Base-by-base conservation (phyloP, 768 basidiomycete species). In the Serendipita sp. region DNA sequence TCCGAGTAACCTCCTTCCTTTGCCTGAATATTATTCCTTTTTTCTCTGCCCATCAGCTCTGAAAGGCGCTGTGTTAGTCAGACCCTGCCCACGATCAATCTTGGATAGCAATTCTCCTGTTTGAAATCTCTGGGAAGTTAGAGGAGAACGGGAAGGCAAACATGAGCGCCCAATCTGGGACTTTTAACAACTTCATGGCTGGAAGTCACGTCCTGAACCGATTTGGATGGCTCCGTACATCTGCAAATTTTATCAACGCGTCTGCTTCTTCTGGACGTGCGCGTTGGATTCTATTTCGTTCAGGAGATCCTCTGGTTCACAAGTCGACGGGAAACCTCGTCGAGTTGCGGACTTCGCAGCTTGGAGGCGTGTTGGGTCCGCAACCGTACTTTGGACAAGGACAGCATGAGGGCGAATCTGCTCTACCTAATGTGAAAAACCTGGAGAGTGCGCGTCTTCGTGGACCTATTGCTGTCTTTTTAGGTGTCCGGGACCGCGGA, bases 131-230 rank as follows among this genome's bases (percentile, higher is more conserved):
- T 38, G 38, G 38, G 38, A 14, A 38, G 1, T 14, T 38, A n/a
- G n/a, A n/a, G 38, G 38, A 14, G 38, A 48, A 48, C 7, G 45
- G 45, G n/a, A n/a, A 48, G 26, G 45, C 9, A 20, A 38, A 5
- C 45, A 48, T 48, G 45, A 48, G 45, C 26, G 45, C 7, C 45
- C 20, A 48, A 38, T 38, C 45, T 48, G n/a, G 45, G 5, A 58
- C 53, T 22, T 31, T 38, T 24, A 58, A 75, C 28, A 80, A 81
- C 65, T 81, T 81, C 71, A 70, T 80, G 66, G 75, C 73, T 34
- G 81, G 86, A 42, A 87, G 88, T 62, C 38, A n/a, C n/a, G 82
- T 86, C 44, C 73, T 90, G 33, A 90, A 90, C 71, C 84, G 90
- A 16, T 77, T 91, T 20, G 83, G 87, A 1, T 92, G 92, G 84